Evolutionary conservation across 1,284 basidiomycete genomes (phyloP).

Genomic region (Sporisorium graminicola): DNA sequence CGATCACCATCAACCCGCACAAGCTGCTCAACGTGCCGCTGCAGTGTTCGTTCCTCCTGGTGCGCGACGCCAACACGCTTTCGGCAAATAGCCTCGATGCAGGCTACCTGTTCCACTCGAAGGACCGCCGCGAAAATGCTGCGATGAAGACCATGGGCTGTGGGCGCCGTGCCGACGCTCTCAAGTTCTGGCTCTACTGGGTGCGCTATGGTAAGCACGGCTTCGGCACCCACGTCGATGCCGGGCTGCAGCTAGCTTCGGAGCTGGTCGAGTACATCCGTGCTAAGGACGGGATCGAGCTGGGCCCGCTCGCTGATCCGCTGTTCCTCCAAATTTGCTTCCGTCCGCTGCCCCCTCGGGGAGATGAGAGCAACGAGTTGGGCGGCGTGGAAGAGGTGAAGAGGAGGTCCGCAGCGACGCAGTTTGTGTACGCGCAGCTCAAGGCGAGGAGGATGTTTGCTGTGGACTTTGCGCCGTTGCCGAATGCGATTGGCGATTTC

Average conservation of each 20-base stretch:
- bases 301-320: constrained; percentile 55
- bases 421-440: constrained; percentile 39
- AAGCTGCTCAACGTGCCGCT: constrained; percentile 71
- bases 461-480: constrained; percentile 65
- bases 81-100: constrained; percentile 70
- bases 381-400: constrained; percentile 15
- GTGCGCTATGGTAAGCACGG: constrained; percentile 67
- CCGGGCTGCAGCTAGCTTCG: constrained; percentile 49
- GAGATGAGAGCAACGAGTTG: no score
- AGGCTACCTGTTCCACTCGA: constrained; percentile 70
- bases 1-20: constrained; percentile 71
- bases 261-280: constrained; percentile 49
- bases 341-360: constrained; percentile 37
- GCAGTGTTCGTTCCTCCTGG: constrained; percentile 71
- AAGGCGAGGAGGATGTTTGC: constrained; percentile 53
- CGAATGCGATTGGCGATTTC: constrained; percentile 51
- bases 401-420: constrained; percentile 27
- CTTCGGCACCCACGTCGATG: constrained; percentile 64
- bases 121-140: constrained; percentile 44
- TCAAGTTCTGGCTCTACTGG: constrained; percentile 71
- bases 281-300: constrained; percentile 39
- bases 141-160: constrained; percentile 69
- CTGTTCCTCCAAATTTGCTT: constrained; percentile 67
- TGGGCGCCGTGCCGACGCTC: constrained; percentile 70
- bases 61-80: constrained; percentile 64